These are phyloP conservation scores for Leccinum angustisporum DNA, from an alignment of 1,284 basidiomycete genomes.

Conservation along the genomic window DNA sequence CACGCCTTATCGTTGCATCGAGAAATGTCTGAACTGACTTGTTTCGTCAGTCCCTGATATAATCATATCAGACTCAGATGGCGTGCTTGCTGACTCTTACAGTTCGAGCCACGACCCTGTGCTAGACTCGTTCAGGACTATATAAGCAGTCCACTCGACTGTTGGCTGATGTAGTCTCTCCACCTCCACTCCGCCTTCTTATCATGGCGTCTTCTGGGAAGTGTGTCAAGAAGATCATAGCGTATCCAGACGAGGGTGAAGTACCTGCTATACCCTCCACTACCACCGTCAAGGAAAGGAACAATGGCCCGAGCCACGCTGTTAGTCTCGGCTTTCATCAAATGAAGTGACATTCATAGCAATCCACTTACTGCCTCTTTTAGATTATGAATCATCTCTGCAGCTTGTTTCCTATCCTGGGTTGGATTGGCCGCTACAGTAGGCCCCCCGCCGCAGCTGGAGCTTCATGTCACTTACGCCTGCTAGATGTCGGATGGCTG, in stretches of 20 bases:
- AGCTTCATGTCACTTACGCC: background rate
- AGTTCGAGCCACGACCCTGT: background rate
- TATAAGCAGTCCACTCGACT: background rate
- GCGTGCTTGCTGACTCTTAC: background rate
- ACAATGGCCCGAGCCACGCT: slow-evolving; percentile 43
- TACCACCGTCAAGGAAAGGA: slow-evolving; percentile 48
- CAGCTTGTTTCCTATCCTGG: slow-evolving; percentile 79
- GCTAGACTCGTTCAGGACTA: background rate
- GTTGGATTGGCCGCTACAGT: slow-evolving; percentile 88
- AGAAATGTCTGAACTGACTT: too few species aligned
- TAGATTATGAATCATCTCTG: slow-evolving; percentile 62
- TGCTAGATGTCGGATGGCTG: slow-evolving; percentile 67
- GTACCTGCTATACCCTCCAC: slow-evolving; percentile 56
- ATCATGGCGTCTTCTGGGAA: slow-evolving; percentile 44
- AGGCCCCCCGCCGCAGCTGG: slow-evolving; percentile 23
- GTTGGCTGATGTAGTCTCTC: background rate
- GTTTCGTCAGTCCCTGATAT: too few species aligned
- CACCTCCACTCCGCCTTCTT: background rate
- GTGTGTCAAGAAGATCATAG: slow-evolving; percentile 60
- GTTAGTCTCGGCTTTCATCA: slow-evolving; percentile 37
- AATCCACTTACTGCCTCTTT: background rate
- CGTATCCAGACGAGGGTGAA: slow-evolving; percentile 52
- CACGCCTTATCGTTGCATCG: background rate
- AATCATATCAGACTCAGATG: background rate
- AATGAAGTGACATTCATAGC: background rate